A percentile compares a stretch with the other conserved stretches of the same genome.
Evolutionary conservation across 306 rosid species (phyloP).

Genomic region (Mimosa bimucronata): DNA sequence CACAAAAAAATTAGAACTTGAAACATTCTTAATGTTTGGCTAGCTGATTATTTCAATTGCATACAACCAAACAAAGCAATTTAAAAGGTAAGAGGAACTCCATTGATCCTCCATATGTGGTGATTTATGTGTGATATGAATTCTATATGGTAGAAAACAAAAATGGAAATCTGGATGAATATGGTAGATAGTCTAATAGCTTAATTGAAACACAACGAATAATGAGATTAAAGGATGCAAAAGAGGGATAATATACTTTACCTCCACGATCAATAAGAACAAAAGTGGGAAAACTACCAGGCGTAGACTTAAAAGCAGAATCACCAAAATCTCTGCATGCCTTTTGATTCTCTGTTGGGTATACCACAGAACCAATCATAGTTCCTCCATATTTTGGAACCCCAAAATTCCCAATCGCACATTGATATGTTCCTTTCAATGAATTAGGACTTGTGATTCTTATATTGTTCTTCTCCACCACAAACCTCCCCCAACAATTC

Average conservation of each 20-base stretch:
- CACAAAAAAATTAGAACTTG: not conserved
- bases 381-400: constrained; percentile 95
- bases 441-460: constrained; percentile 68
- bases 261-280: constrained; percentile 96
- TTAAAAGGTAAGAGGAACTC: not conserved
- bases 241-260: not conserved
- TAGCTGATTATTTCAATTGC: not conserved
- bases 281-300: constrained; percentile 80
- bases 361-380: constrained; percentile 70
- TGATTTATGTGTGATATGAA: not conserved
- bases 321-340: constrained; percentile 72
- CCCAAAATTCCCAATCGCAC: constrained; percentile 98
- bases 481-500: constrained; percentile 69
- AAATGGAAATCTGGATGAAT: not conserved
- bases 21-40: not conserved
- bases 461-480: constrained; percentile 96
- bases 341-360: constrained; percentile 78
- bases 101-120: not conserved
- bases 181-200: not conserved
- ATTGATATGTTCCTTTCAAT: constrained; percentile 68
- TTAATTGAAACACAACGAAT: not conserved
- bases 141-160: too few relatives aligned
- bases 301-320: constrained; percentile 65
- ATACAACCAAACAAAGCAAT: not conserved
- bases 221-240: not conserved